Evolutionary conservation across 495 filamentous ascomycete genomes (phyloP).

Genomic region (Annulohypoxylon stygium): DNA sequence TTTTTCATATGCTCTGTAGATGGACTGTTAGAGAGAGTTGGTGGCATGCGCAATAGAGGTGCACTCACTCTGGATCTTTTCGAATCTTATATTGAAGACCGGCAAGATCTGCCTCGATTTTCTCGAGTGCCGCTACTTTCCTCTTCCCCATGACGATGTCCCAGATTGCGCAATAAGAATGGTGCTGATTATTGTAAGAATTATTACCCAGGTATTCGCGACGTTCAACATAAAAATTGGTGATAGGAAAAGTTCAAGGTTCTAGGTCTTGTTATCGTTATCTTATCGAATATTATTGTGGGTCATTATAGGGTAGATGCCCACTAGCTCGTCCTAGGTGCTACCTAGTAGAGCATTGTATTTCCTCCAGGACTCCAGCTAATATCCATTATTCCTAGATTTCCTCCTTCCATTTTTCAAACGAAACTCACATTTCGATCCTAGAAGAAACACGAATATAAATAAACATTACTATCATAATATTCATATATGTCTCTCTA

Average conservation of each 20-base stretch:
- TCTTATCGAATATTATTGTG: conserved; percentile 37
- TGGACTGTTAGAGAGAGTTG: conserved; percentile 44
- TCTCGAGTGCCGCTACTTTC: conserved; percentile 91
- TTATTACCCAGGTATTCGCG: neutral
- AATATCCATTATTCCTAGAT: too few relatives aligned
- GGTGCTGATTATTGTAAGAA: neutral
- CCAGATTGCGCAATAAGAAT: neutral
- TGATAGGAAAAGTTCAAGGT: conserved; percentile 17
- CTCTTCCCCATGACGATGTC: conserved; percentile 76
- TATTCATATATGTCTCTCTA: neutral
- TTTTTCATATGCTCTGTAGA: conserved; percentile 47
- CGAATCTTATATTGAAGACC: conserved; percentile 42
- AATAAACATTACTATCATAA: too few relatives aligned
- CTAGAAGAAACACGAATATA: too few relatives aligned
- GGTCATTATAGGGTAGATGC: neutral
- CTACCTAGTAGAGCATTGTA: too few relatives aligned
- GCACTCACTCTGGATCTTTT: conserved; percentile 49
- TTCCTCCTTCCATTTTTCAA: too few relatives aligned
- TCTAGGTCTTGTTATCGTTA: conserved; percentile 36
- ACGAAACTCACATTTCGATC: too few relatives aligned
- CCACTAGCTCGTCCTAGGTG: too few relatives aligned
- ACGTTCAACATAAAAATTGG: conserved; percentile 6
- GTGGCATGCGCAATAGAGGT: conserved; percentile 25
- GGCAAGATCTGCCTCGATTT: conserved; percentile 87
- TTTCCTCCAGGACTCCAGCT: too few relatives aligned